Evolutionary conservation across 768 basidiomycete genomes (phyloP).

Genomic region (Pisolithus orientalis): DNA sequence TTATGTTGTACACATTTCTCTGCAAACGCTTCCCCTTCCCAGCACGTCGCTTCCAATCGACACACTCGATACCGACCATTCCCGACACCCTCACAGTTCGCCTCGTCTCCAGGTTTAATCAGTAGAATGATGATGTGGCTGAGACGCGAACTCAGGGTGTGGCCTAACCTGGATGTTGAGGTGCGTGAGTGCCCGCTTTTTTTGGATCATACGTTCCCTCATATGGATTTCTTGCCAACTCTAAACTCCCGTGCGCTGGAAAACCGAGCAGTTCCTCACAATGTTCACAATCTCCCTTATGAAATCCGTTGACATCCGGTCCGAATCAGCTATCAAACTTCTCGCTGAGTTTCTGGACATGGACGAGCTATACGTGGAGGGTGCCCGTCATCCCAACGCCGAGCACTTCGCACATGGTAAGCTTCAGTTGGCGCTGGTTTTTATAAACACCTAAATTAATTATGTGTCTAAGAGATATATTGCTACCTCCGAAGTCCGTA

Average conservation of each 20-base stretch:
- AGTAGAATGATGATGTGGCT: constrained; percentile 76
- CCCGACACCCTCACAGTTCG: constrained; percentile 80
- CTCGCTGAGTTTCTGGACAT: constrained; percentile 87
- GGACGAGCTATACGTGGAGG: constrained; percentile 51
- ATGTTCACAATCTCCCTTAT: constrained; percentile 86
- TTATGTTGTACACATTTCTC: neutral
- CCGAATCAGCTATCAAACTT: constrained; percentile 77
- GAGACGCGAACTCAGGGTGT: constrained; percentile 80
- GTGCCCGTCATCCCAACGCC: constrained; percentile 59
- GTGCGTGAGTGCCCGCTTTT: constrained; percentile 31
- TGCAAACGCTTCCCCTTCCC: neutral
- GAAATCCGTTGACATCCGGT: constrained; percentile 89
- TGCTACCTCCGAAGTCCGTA: constrained; percentile 85
- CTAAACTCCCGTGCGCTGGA: too few relatives aligned
- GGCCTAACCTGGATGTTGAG: constrained; percentile 88
- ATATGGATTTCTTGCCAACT: too few relatives aligned
- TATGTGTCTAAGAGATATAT: constrained; percentile 63
- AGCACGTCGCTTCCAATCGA: constrained; percentile 90
- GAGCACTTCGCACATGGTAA: constrained; percentile 93
- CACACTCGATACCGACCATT: constrained; percentile 85
- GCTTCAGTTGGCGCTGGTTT: constrained; percentile 7
- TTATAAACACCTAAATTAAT: neutral
- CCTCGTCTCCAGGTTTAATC: constrained; percentile 68
- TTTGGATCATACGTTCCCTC: constrained; percentile 3
- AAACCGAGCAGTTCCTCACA: constrained; percentile 67